phyloP scores from a whole-genome alignment of 148 eudicot genomes.

The Chenopodium album region DNA sequence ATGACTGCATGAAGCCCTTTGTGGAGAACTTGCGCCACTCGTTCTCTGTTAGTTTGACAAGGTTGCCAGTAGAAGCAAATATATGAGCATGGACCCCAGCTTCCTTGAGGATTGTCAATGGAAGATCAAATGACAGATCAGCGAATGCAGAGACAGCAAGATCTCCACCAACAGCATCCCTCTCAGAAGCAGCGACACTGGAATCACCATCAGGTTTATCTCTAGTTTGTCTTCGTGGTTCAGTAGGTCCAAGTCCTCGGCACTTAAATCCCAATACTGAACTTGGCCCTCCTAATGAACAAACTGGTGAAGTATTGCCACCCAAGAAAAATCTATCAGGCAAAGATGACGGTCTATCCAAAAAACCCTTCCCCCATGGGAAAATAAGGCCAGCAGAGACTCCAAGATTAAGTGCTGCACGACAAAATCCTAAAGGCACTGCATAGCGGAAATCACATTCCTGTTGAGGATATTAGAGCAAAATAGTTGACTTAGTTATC shows the following conservation, averaged over 20 bases:
- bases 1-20: slow-evolving; percentile 53
- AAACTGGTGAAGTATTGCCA: slow-evolving; percentile 82
- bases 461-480: slow-evolving; percentile 41
- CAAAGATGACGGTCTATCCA: slow-evolving; percentile 54
- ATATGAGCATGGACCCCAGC: slow-evolving; percentile 82
- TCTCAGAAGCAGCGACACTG: slow-evolving; percentile 30
- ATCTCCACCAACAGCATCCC: slow-evolving; percentile 80
- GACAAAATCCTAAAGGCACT: slow-evolving; percentile 68
- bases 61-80: slow-evolving; percentile 80
- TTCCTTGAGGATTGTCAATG: slow-evolving; percentile 62
- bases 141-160: slow-evolving; percentile 87
- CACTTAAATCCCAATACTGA: slow-evolving; percentile 70
- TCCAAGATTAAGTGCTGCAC: slow-evolving; percentile 75
- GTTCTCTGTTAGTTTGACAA: slow-evolving; percentile 61
- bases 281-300: slow-evolving; percentile 73
- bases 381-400: slow-evolving; percentile 61
- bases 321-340: slow-evolving; percentile 87
- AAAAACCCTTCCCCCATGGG: slow-evolving; percentile 78
- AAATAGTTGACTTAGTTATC: not conserved
- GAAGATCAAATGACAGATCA: slow-evolving; percentile 88
- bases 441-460: slow-evolving; percentile 83
- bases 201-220: slow-evolving; percentile 37
- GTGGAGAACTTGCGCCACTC: slow-evolving; percentile 52
- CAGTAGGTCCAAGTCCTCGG: slow-evolving; percentile 83
- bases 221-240: slow-evolving; percentile 54